Evolutionary conservation across 2,329 filamentous ascomycete genomes (phyloP), one percentile per base, ranked within the genome.

Genomic region (Fusarium sp.): DNA sequence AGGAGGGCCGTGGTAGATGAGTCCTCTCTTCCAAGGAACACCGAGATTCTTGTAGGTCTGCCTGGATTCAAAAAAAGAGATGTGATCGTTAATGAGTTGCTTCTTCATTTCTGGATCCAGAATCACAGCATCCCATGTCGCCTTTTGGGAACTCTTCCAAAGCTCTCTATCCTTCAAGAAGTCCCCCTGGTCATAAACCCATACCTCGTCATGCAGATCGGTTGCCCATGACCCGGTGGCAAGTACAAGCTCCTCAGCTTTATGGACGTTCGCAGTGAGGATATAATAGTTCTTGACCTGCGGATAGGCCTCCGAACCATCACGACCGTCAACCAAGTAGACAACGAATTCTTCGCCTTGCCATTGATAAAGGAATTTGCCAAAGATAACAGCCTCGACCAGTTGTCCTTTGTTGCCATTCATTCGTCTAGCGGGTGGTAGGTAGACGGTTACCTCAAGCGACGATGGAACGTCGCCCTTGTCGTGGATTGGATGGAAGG

Each of bases 1-100:
- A 0, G 83, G 88, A 1, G 89, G 87, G 0, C 89, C 90, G 66
- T 91, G 85, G 75, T 90, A 91, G 61, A 92, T 91, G 46, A 92
- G 80, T 1, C 90, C 90, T 48, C 90, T 81, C 83, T 93, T 92
- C 90, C 91, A 93, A 0, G 91, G 90, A 7, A 92, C 89, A 2
- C 54, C 54, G 3, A 57, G 54, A 20, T 22, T 13, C 16, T 27
- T 30, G 11, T 57, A 57, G 0, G 54, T 57, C n/a, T 49, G 13
- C 8, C 46, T 49, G 6, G 54, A 57, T 14, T 57, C 44, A 16
- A 57, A 57, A 16, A 57, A 57, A 13, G 54, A 57, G 2, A 40
- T n/a, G n/a, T 57, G 54, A 16, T 57, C 54, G 32, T 57, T 41
- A 8, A 57, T 57, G 14, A 57, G 44, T 5, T 9, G 8, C n/a